Evolutionary conservation across 2,329 filamentous ascomycete species (phyloP).

Genomic region (Macrophomina pseudophaseolina): DNA sequence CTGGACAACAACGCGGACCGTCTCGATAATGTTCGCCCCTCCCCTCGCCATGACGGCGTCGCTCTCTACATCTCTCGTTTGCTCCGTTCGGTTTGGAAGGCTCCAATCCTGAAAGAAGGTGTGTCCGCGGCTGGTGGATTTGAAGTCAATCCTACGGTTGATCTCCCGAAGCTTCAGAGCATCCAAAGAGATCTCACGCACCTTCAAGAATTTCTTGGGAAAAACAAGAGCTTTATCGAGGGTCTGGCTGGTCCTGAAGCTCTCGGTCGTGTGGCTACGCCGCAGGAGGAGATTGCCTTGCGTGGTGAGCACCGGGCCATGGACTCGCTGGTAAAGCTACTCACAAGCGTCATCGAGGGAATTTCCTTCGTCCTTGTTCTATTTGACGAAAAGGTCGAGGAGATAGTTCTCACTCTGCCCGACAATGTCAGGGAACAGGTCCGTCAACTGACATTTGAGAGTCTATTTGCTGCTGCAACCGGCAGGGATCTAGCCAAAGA

Average conservation of each 20-base stretch:
- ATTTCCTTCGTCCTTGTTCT: slow-evolving; percentile 95
- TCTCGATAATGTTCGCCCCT: slow-evolving; percentile 83
- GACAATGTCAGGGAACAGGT: slow-evolving; percentile 72
- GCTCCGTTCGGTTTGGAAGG: slow-evolving; percentile 87
- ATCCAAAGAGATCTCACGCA: slow-evolving; percentile 83
- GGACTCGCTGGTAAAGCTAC: slow-evolving; percentile 81
- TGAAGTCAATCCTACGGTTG: slow-evolving; percentile 69
- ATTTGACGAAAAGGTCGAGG: slow-evolving; percentile 89
- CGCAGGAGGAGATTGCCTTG: slow-evolving; percentile 88
- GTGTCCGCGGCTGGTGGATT: slow-evolving; percentile 64
- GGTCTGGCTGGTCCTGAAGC: slow-evolving; percentile 91
- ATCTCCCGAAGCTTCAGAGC: slow-evolving; percentile 69
- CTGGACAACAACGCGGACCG: slow-evolving; percentile 65
- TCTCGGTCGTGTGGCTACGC: slow-evolving; percentile 74
- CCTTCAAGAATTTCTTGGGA: slow-evolving; percentile 78
- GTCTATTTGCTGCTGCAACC: slow-evolving; percentile 76
- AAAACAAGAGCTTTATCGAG: slow-evolving; percentile 91
- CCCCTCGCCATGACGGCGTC: slow-evolving; percentile 86
- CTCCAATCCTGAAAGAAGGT: slow-evolving; percentile 68
- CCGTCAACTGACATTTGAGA: slow-evolving; percentile 81
- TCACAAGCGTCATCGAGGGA: slow-evolving; percentile 90
- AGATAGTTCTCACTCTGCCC: slow-evolving; percentile 80
- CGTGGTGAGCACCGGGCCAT: slow-evolving; percentile 95
- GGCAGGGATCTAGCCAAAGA: slow-evolving; percentile 92
- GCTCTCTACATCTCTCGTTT: slow-evolving; percentile 86